Evolutionary conservation across 2,329 filamentous ascomycete species (phyloP).

Genomic region (Colletotrichum scovillei): DNA sequence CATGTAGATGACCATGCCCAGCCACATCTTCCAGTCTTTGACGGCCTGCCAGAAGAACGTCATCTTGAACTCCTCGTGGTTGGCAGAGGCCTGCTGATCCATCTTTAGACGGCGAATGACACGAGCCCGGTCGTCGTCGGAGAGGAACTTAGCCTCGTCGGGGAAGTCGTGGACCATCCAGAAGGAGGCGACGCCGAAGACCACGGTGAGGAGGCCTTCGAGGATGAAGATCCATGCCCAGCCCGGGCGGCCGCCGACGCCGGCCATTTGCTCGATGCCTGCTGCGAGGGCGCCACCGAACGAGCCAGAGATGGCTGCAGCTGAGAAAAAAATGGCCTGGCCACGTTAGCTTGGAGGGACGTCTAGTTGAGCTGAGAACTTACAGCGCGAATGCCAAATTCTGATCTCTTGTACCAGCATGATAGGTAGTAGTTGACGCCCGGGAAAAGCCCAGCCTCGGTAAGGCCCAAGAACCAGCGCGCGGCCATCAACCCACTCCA

Average conservation of each 20-base stretch:
- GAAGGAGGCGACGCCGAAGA: constrained; percentile 76
- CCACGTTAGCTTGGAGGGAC: neutral
- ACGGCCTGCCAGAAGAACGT: constrained; percentile 77
- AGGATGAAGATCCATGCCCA: constrained; percentile 78
- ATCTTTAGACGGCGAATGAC: constrained; percentile 76
- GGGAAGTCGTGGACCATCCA: constrained; percentile 89
- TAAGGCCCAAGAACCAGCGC: constrained; percentile 77
- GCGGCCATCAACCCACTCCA: constrained; percentile 75
- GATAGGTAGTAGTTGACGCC: constrained; percentile 84
- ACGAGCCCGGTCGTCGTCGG: constrained; percentile 74
- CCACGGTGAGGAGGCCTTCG: constrained; percentile 76
- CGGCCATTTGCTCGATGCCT: constrained; percentile 77
- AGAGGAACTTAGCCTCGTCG: constrained; percentile 78
- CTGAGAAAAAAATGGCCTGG: constrained; percentile 82
- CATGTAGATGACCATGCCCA: constrained; percentile 82
- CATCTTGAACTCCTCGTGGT: constrained; percentile 80
- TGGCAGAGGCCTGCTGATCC: constrained; percentile 80
- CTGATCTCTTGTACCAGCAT: constrained; percentile 84
- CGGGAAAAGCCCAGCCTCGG: constrained; percentile 81
- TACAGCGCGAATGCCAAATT: constrained; percentile 79
- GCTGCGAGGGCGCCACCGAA: constrained; percentile 81
- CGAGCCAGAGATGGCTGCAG: constrained; percentile 81
- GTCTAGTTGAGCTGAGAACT: neutral
- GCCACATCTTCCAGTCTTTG: constrained; percentile 87
- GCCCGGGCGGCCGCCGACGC: constrained; percentile 65